Percentiles rank a stretch among this genome's conserved stretches.
phyloP scores from a whole-genome alignment of 192 early-diverging fungal genomes.

The Coemansia sp. region DNA sequence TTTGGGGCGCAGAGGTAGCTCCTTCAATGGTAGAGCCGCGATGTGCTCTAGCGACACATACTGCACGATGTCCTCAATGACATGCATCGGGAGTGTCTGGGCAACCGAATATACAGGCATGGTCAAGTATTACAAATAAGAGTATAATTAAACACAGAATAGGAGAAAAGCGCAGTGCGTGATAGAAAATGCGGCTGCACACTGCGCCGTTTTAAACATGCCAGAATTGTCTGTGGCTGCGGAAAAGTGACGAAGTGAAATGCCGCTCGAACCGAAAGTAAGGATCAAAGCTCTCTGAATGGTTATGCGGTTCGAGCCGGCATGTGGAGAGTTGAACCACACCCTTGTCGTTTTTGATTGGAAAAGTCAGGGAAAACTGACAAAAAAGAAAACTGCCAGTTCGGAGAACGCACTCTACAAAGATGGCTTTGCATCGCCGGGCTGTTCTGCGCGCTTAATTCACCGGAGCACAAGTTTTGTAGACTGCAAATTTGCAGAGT shows the following conservation, averaged over 20 bases:
- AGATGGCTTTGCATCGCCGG: no score
- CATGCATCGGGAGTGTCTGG: slow-evolving; percentile 13
- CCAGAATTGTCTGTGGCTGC: neutral
- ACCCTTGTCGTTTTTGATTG: no score
- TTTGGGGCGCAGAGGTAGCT: neutral
- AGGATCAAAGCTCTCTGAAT: neutral
- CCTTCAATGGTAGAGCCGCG: neutral
- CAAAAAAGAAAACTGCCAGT: no score
- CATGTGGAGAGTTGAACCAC: neutral
- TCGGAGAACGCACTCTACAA: no score
- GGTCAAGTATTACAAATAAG: neutral
- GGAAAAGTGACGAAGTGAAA: neutral
- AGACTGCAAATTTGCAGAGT: no score
- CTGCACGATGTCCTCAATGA: slow-evolving; percentile 4
- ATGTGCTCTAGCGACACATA: neutral
- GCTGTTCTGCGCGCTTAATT: no score
- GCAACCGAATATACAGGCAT: slow-evolving; percentile 12
- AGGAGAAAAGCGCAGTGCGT: neutral
- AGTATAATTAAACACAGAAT: neutral
- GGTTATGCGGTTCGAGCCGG: neutral
- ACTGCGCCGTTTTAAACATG: neutral
- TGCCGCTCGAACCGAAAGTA: neutral
- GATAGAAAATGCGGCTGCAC: neutral
- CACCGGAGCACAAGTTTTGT: no score
- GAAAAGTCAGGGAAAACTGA: no score